Conservation (phyloP, 1,139 yeast genomes). For the Lodderomyces elongisporus region DNA sequence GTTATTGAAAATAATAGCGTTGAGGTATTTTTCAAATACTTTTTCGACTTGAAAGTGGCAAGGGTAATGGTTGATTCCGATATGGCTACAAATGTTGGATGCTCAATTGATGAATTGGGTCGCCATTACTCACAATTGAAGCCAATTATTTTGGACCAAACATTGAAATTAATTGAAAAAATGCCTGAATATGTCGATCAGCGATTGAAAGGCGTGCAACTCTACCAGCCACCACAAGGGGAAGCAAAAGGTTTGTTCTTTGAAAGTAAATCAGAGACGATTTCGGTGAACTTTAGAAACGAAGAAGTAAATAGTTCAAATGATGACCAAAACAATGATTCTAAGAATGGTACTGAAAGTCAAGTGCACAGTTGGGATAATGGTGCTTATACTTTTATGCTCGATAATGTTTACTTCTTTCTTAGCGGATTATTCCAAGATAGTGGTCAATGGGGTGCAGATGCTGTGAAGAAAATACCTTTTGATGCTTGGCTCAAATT, state of each 20-base stretch:
- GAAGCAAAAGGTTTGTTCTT: constrained; percentile 42
- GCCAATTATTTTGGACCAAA: constrained; percentile 50
- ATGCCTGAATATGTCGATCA: constrained; percentile 38
- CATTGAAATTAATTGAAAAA: constrained; percentile 42
- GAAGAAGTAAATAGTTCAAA: constrained; percentile 42
- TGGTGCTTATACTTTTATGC: constrained; percentile 33
- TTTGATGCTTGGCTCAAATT: constrained; percentile 43
- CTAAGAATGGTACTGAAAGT: constrained; percentile 31
- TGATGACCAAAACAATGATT: constrained; percentile 30
- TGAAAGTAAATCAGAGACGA: no score
- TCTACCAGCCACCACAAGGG: constrained; percentile 1
- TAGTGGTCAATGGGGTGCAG: constrained; percentile 46
- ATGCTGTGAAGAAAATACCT: constrained; percentile 34
- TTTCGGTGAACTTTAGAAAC: no score
- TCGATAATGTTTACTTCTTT: constrained; percentile 46
- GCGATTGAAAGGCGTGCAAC: constrained; percentile 1
- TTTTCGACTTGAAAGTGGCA: constrained; percentile 46
- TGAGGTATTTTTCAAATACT: constrained; percentile 45
- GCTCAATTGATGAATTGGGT: constrained; percentile 73
- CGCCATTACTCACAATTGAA: constrained; percentile 78
- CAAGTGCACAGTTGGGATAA: constrained; percentile 54
- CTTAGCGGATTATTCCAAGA: constrained; percentile 45
- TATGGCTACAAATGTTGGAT: constrained; percentile 53
- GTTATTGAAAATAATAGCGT: constrained; percentile 48
- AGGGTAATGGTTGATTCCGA: constrained; percentile 40